Base-by-base conservation (phyloP, 148 eudicot species). In the Rhododendron henanense region DNA sequence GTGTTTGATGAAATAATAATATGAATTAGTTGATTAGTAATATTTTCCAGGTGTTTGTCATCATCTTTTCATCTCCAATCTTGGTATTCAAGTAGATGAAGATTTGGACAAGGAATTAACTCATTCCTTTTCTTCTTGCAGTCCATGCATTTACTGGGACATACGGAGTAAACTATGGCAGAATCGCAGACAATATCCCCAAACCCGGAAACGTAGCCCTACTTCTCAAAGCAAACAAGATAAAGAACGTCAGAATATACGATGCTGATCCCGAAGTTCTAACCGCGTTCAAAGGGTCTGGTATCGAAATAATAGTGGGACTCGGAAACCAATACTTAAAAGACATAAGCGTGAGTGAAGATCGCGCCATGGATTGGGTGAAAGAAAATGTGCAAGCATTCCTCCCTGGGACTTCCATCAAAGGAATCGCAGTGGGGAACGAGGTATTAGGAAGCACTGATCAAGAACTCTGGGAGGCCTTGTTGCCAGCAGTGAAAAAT, bases 361-460 rank as follows among this genome's bases (percentile, higher is more conserved):
- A 85, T 8, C 92, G 90, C 6, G 98, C 98, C 23, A 55, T 92
- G 21, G 87, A 87, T 41, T 96, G 98, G 98, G 90, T 96, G 3
- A 93, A 96, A 80, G 86, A 90, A n/a, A 94, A 96, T 16, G 96
- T 96, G 7, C 82, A 93, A 47, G 92, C 96, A 0, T 96, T 81
- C 85, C 84, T 92, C 10, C 96, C 95, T 0, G 89, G 88, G 1
- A 93, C 96, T 15, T 76, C 82, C 47, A 92, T 94, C 47, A 85
- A 85, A 1, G 98, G 98, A 2, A 93, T 96, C 11, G 96, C 98
- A 0, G 95, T 94, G 0, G 98, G 98, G 9, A 96, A 96, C 31
- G 98, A 96, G 85, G 81, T 96, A 57, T 89, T 94, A 10, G 96
- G 94, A 0, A 78, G 88, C 39, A 82, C 48, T 44, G 89, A 90